Conservation (phyloP, 176 grass and related monocot genomes). For the Saccharum spontaneum region DNA sequence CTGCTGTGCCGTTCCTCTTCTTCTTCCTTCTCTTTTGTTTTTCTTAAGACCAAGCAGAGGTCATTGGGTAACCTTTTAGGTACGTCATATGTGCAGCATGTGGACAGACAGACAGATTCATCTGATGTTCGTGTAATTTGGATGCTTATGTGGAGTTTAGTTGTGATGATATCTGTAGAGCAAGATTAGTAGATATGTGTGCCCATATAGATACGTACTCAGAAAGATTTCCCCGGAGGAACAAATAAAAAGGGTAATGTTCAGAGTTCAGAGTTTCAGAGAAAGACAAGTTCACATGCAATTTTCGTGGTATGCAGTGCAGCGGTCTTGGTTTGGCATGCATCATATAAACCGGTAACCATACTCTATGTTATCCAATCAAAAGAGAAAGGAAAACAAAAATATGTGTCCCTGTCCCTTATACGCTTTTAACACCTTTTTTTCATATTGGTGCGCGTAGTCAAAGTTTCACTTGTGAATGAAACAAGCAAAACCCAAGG, state of each 20-base stretch:
- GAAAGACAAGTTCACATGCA: constrained; percentile 2
- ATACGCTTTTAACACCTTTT: neutral
- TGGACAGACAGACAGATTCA: neutral
- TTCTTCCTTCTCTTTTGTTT: neutral
- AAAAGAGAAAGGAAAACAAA: neutral
- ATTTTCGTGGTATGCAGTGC: neutral
- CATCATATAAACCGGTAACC: neutral
- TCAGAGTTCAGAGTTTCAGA: neutral
- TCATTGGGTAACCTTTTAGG: neutral
- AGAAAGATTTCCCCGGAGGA: neutral
- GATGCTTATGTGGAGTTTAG: neutral
- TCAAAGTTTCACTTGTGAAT: constrained; percentile 25
- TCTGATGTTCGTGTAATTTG: neutral
- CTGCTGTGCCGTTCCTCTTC: neutral
- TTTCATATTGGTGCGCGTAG: neutral
- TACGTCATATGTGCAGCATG: neutral
- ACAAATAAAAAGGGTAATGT: neutral
- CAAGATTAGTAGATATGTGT: neutral
- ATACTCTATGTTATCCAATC: neutral
- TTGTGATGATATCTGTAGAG: neutral
- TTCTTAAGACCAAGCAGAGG: neutral
- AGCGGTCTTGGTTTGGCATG: too few relatives aligned
- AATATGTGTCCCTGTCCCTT: neutral
- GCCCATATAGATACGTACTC: neutral
- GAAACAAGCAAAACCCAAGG: constrained; percentile 18